Conservation (phyloP, 768 basidiomycete genomes). For the Gautieria morchelliformis region DNA sequence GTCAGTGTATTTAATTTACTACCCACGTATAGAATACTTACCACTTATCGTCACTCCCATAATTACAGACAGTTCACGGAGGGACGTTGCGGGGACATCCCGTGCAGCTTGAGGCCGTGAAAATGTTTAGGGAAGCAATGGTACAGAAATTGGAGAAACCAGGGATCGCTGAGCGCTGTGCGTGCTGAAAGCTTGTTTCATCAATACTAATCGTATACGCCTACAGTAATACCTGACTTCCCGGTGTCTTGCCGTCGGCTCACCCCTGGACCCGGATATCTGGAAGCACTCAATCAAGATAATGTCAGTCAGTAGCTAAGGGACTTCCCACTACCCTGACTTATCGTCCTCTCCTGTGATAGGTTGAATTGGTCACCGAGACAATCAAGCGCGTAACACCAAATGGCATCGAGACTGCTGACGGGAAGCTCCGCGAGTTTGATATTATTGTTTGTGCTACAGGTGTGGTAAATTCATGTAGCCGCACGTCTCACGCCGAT, state of each 20-base stretch:
- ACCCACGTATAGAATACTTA: background rate
- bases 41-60: background rate
- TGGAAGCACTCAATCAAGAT: constrained; percentile 53
- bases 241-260: constrained; percentile 50
- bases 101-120: constrained; percentile 27
- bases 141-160: constrained; percentile 43
- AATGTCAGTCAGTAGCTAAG: constrained; percentile 31
- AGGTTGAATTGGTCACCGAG: constrained; percentile 46
- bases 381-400: constrained; percentile 42
- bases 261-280: constrained; percentile 59
- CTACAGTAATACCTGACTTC: constrained; percentile 47
- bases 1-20: constrained; percentile 5
- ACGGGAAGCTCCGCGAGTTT: constrained; percentile 44
- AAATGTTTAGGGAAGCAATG: constrained; percentile 37
- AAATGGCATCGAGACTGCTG: constrained; percentile 46
- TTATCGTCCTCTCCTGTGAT: background rate
- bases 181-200: constrained; percentile 9
- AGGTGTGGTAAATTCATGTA: constrained; percentile 23
- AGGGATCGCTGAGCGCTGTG: constrained; percentile 49
- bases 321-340: background rate
- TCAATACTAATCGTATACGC: background rate
- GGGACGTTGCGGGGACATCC: constrained; percentile 32
- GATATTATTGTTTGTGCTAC: constrained; percentile 60
- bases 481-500: constrained; percentile 15
- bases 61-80: constrained; percentile 27